Evolutionary conservation across 2,329 filamentous ascomycete genomes (phyloP).

Genomic region (Purpureocillium lavendulum): DNA sequence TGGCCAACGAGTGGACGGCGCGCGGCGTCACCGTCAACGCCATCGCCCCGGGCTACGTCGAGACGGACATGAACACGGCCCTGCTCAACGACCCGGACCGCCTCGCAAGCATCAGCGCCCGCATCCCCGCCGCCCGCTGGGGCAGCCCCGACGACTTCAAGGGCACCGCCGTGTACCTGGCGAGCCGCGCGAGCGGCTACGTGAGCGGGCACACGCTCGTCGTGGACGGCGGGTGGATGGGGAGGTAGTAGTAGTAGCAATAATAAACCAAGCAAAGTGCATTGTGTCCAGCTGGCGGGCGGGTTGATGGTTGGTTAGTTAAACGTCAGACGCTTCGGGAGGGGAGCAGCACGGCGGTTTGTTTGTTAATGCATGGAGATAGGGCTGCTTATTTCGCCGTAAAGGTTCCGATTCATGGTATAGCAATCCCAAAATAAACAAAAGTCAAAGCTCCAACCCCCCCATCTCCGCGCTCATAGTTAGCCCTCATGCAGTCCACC

Average conservation of each 20-base stretch:
- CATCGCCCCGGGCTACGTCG: slow-evolving; percentile 84
- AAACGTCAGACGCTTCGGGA: too few relatives aligned
- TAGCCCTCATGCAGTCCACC: too few relatives aligned
- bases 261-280: too few relatives aligned
- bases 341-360: too few relatives aligned
- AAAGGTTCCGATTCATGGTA: too few relatives aligned
- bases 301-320: too few relatives aligned
- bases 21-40: slow-evolving; percentile 78
- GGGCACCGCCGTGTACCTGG: slow-evolving; percentile 70
- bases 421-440: too few relatives aligned
- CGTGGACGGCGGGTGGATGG: slow-evolving; percentile 93
- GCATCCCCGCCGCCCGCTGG: slow-evolving; percentile 82
- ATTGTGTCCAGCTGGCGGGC: too few relatives aligned
- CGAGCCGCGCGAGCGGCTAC: slow-evolving; percentile 68
- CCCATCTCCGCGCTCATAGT: too few relatives aligned
- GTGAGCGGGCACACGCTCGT: slow-evolving; percentile 75
- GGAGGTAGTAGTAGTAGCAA: slow-evolving; percentile 24
- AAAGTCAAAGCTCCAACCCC: too few relatives aligned
- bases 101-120: slow-evolving; percentile 63
- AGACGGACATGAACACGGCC: slow-evolving; percentile 89
- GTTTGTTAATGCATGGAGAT: too few relatives aligned
- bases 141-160: slow-evolving; percentile 81
- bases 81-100: slow-evolving; percentile 65
- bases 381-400: too few relatives aligned
- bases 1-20: slow-evolving; percentile 80